Percentiles rank a stretch among this genome's conserved stretches.
phyloP scores from a whole-genome alignment of 768 basidiomycete species.

The Boletus speciosus region DNA sequence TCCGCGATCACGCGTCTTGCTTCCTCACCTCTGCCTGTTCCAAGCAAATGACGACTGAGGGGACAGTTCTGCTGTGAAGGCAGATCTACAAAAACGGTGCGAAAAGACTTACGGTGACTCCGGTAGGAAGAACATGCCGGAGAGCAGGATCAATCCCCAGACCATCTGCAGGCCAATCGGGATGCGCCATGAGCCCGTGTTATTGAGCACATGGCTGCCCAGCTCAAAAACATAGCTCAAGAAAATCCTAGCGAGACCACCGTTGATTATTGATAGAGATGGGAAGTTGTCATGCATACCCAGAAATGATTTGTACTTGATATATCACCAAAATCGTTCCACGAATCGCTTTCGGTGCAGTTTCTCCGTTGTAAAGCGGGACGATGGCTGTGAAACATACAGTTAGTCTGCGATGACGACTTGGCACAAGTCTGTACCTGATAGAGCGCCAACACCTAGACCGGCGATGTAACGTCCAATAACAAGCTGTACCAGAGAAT shows the following conservation, averaged over 20 bases:
- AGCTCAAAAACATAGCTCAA: constrained; percentile 69
- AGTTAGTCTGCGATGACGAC: background rate
- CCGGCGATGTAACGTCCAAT: constrained; percentile 75
- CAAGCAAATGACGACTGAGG: constrained; percentile 67
- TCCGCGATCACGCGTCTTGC: constrained; percentile 62
- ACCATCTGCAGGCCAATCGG: constrained; percentile 73
- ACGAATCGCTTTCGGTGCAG: constrained; percentile 69
- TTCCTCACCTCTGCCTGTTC: constrained; percentile 47
- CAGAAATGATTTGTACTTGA: constrained; percentile 72
- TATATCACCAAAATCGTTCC: constrained; percentile 72
- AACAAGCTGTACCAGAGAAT: constrained; percentile 61
- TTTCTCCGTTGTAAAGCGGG: constrained; percentile 76
- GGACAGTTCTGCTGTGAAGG: background rate
- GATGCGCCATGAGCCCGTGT: constrained; percentile 68
- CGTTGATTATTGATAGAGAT: background rate
- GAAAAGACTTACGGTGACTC: constrained; percentile 62
- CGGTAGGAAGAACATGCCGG: constrained; percentile 71
- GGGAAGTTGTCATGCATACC: constrained; percentile 37
- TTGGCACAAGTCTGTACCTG: constrained; percentile 39
- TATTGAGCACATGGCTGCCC: constrained; percentile 52
- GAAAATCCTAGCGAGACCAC: constrained; percentile 49
- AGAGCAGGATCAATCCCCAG: constrained; percentile 64
- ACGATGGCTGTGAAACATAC: constrained; percentile 41
- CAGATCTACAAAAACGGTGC: background rate
- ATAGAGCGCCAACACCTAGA: constrained; percentile 73